Evolutionary conservation across 202 grass and related monocot genomes (phyloP).

Genomic region (Hordeum pubiflorum): DNA sequence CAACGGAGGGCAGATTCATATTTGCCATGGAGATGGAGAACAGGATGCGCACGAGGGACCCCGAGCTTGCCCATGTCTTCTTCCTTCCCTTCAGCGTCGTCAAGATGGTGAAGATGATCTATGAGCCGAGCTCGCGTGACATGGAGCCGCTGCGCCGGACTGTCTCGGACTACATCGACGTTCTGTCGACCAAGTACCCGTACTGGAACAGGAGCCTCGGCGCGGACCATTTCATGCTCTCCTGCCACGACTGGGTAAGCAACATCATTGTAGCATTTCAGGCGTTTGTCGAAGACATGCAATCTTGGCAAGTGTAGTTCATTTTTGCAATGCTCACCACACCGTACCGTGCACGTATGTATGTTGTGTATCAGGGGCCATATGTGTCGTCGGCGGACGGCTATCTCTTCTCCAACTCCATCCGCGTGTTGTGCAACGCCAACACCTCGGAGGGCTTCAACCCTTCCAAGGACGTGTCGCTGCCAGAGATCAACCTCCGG

Average conservation of each 20-base stretch:
- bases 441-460: conserved; percentile 73
- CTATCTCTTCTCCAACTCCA: conserved; percentile 43
- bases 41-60: conserved; percentile 35
- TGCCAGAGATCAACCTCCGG: conserved; percentile 54
- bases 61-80: conserved; percentile 39
- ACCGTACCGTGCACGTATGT: neutral
- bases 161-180: conserved; percentile 52
- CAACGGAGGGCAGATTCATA: conserved; percentile 65
- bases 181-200: conserved; percentile 38
- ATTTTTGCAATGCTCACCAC: neutral
- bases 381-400: conserved; percentile 40
- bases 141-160: conserved; percentile 23
- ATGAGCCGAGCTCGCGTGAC: conserved; percentile 21
- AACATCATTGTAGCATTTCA: neutral
- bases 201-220: conserved; percentile 58
- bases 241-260: conserved; percentile 72
- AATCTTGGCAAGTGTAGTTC: neutral
- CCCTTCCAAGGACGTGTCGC: conserved; percentile 54
- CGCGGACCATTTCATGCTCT: conserved; percentile 70
- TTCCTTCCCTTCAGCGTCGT: conserved; percentile 54
- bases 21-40: conserved; percentile 67
- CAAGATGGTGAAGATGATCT: conserved; percentile 54
- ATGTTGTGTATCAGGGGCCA: conserved; percentile 45
- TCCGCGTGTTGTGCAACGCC: conserved; percentile 61
- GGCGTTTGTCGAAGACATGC: neutral